Evolutionary conservation across 176 grass and related monocot genomes (phyloP).

Genomic region (Oryza nivara): DNA sequence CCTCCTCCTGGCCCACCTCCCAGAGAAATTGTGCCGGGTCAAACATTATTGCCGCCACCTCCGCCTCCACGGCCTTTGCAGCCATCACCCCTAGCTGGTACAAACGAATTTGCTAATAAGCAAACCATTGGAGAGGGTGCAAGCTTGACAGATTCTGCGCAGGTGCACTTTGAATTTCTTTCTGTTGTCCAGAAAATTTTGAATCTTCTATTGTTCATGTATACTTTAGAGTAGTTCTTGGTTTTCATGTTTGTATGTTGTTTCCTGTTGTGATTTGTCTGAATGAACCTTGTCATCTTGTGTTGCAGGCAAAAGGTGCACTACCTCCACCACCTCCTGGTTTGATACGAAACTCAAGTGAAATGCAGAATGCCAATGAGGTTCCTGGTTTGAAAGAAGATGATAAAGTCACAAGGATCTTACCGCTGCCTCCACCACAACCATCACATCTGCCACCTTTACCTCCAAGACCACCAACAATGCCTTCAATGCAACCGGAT

Average conservation of each 20-base stretch:
- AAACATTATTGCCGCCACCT: conserved; percentile 57
- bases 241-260: conserved; percentile 37
- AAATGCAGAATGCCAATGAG: conserved; percentile 39
- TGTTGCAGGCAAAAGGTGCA: conserved; percentile 51
- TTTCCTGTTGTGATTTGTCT: conserved; percentile 29
- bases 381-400: conserved; percentile 49
- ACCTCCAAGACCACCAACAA: conserved; percentile 59
- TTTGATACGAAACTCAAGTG: conserved; percentile 60
- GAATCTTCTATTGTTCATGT: conserved; percentile 11
- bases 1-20: conserved; percentile 76
- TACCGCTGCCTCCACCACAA: conserved; percentile 47
- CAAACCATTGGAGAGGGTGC: conserved; percentile 40
- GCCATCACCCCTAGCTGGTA: conserved; percentile 40
- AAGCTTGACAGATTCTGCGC: conserved; percentile 48
- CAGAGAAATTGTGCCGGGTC: conserved; percentile 57
- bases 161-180: conserved; percentile 45
- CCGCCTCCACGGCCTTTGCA: conserved; percentile 69
- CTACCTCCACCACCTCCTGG: conserved; percentile 80
- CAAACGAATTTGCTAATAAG: conserved; percentile 51
- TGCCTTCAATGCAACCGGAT: conserved; percentile 63
- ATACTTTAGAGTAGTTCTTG: conserved; percentile 21
- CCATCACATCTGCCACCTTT: conserved; percentile 60
- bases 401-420: conserved; percentile 38
- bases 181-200: neutral
- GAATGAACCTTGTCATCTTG: conserved; percentile 28